A percentile compares a stretch with the other conserved stretches of the same genome.
These are phyloP conservation scores for Aspergillus neotritici DNA, from an alignment of 2,329 filamentous ascomycete species.

Conservation along the genomic window DNA sequence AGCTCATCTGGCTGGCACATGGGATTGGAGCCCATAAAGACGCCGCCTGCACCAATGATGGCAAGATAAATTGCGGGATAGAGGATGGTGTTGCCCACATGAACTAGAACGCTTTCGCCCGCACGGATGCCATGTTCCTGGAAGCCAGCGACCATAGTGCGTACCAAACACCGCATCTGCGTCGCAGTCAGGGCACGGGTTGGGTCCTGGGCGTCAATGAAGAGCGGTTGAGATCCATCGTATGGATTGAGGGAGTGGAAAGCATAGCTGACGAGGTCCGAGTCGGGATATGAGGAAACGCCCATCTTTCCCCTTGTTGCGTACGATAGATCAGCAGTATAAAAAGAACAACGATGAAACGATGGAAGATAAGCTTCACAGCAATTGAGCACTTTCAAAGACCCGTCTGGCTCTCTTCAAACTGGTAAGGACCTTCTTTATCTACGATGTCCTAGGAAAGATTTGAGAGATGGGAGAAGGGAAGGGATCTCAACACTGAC, in stretches of 20 bases:
- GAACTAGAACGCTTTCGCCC: slow-evolving; percentile 31
- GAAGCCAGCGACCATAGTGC: slow-evolving; percentile 25
- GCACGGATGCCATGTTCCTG: slow-evolving; percentile 19
- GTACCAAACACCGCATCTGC: slow-evolving; percentile 19
- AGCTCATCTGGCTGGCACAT: slow-evolving; percentile 38
- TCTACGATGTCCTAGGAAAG: no score
- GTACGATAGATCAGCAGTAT: no score
- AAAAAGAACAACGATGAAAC: no score
- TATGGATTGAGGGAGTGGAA: slow-evolving; percentile 21
- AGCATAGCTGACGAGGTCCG: slow-evolving; percentile 21
- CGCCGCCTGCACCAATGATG: slow-evolving; percentile 36
- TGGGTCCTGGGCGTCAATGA: slow-evolving; percentile 29
- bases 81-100: slow-evolving; percentile 25
- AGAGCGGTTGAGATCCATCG: slow-evolving; percentile 23
- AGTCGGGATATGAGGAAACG: no score
- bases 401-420: no score
- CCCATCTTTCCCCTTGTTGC: no score
- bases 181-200: slow-evolving; percentile 17
- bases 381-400: no score
- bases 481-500: no score
- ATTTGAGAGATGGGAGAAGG: no score
- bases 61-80: slow-evolving; percentile 18
- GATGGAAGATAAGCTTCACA: no score
- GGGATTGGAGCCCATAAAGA: slow-evolving; percentile 43
- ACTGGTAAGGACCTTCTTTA: no score